Evolutionary conservation across 176 grass and related monocot species (phyloP).

Genomic region (Calamus simplicifolius): DNA sequence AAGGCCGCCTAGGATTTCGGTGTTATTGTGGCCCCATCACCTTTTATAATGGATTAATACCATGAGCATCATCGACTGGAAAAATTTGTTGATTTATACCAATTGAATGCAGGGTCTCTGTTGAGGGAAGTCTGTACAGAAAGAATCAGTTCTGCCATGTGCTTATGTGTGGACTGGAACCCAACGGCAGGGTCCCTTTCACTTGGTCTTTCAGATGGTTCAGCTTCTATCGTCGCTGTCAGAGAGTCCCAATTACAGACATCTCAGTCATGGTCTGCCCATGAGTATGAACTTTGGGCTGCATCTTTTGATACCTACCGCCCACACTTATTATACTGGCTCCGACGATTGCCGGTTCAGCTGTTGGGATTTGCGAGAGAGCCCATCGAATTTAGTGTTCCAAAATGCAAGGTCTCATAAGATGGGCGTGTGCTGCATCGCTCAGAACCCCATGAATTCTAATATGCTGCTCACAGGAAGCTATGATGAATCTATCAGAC

Average conservation of each 20-base stretch:
- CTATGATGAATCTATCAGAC: constrained; percentile 89
- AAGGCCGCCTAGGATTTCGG: too few species aligned
- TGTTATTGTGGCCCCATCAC: too few species aligned
- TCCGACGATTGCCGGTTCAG: constrained; percentile 81
- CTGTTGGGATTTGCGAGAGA: constrained; percentile 79
- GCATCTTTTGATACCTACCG: constrained; percentile 59
- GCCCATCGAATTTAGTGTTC: constrained; percentile 43
- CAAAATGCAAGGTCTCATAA: constrained; percentile 57
- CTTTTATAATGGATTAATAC: too few species aligned
- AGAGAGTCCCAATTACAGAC: constrained; percentile 53
- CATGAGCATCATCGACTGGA: too few species aligned
- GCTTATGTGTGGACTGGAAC: constrained; percentile 80
- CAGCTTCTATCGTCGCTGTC: constrained; percentile 53
- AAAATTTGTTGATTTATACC: too few species aligned
- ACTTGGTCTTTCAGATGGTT: constrained; percentile 78
- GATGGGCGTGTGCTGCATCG: constrained; percentile 86
- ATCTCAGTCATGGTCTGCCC: constrained; percentile 63
- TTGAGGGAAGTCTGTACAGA: constrained; percentile 39
- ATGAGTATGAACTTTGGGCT: constrained; percentile 88
- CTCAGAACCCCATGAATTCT: constrained; percentile 46
- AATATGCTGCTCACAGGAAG: constrained; percentile 78
- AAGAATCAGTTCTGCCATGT: constrained; percentile 81
- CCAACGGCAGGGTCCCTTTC: constrained; percentile 36
- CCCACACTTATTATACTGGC: constrained; percentile 67
- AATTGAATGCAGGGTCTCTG: constrained; percentile 22